Evolutionary conservation across 2,329 filamentous ascomycete species (phyloP), one percentile per base, ranked within the genome.

Genomic region (Trichoderma pleuroti): DNA sequence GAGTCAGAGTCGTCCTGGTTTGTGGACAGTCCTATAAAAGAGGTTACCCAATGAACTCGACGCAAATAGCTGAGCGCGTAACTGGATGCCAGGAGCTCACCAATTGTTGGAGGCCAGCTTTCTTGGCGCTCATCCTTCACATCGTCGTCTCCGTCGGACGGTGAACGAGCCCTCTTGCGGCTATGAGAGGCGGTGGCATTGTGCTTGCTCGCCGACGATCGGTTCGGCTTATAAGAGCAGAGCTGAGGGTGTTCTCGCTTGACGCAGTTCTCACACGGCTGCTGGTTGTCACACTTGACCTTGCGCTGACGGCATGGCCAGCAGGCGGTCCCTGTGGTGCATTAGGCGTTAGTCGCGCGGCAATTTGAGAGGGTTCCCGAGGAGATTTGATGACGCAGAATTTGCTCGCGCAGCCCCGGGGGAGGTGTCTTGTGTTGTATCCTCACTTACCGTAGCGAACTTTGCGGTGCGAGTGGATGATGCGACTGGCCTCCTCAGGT

Each of bases 401-500:
- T 66, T 42, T 66, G 63, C 49, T 30, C 49, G 11, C 16, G 24
- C 39, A 21, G 26, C 54, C 10, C 39, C 26, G 11, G 16, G 56
- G 21, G 36, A 36, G 21, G 16, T 56, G 16, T 59, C 39, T 46
- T 5, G 12, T 14, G 46, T 24, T 52, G 46, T 52, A 52, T 52
- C n/a, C 46, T 21, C 11, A 34, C 56, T 78, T 84, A 90, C 88
- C 89, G 79, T 91, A 91, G 76, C 89, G 86, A 70, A 91, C 89
- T 79, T 91, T 91, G 74, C 89, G 87, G 77, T 91, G 89, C 66
- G 88, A 90, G 78, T 91, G 88, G 74, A 91, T 91, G 80, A 91
- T 91, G 75, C 88, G 87, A 77, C 83, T 91, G 73, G 88, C 89
- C 80, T 91, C 88, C 78, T 91, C 89, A 11, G 88, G 86, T 60